Evolutionary conservation across 805 yeast species (phyloP).

Genomic region (Wickerhamiella galacta): DNA sequence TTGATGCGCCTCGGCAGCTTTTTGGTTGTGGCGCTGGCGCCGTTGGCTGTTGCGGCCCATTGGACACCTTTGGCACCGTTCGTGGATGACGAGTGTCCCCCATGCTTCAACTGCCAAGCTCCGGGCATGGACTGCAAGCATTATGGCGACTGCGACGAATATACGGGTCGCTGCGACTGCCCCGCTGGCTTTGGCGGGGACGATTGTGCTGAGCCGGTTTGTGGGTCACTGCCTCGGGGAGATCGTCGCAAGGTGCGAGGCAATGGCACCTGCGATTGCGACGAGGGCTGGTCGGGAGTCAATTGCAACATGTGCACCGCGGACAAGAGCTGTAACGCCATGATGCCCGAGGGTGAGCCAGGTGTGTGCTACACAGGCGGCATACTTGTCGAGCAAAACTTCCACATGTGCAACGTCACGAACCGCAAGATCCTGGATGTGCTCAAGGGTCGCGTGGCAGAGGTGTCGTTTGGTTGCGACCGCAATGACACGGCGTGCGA

Average conservation of each 20-base stretch:
- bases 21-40: too few relatives aligned
- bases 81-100: constrained; percentile 20
- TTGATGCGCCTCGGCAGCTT: too few relatives aligned
- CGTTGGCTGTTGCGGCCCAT: too few relatives aligned
- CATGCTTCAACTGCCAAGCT: constrained; percentile 87
- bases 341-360: constrained; percentile 62
- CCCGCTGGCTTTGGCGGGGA: constrained; percentile 85
- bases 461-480: constrained; percentile 83
- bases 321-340: constrained; percentile 65
- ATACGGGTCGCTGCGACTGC: constrained; percentile 85
- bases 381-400: constrained; percentile 57
- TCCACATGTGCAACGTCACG: constrained; percentile 91
- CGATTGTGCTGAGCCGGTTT: constrained; percentile 75
- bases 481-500: constrained; percentile 49
- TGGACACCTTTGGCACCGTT: too few relatives aligned
- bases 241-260: constrained; percentile 43
- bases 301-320: constrained; percentile 70
- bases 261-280: constrained; percentile 49
- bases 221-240: constrained; percentile 66
- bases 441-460: constrained; percentile 66
- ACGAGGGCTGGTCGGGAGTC: constrained; percentile 82
- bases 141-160: constrained; percentile 73
- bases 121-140: constrained; percentile 85
- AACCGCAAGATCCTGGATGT: constrained; percentile 67
- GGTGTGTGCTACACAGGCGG: constrained; percentile 90